Percentiles rank a stretch among this genome's conserved stretches.
Evolutionary conservation across 73 alveolate genomes (phyloP).

Genomic region (Loxodes magnus): DNA sequence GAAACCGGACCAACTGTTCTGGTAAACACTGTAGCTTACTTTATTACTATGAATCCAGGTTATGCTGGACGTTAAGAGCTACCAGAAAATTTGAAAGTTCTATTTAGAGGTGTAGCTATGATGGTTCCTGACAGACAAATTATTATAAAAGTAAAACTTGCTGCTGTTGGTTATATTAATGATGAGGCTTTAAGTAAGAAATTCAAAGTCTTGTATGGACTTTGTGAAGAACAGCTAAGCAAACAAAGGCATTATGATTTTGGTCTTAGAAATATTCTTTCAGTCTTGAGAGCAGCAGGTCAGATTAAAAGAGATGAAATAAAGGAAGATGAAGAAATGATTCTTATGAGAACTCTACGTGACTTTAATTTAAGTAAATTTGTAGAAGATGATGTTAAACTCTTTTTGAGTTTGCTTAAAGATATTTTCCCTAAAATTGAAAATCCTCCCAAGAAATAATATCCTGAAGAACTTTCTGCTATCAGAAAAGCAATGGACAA

Average conservation of each 20-base stretch:
- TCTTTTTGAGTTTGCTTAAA: conserved; percentile 90
- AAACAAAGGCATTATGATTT: conserved; percentile 96
- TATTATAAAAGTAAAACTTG: conserved; percentile 98
- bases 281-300: conserved; percentile 98
- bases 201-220: conserved; percentile 97
- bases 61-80: conserved; percentile 97
- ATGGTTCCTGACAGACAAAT: conserved; percentile 99
- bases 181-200: conserved; percentile 94
- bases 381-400: conserved; percentile 99
- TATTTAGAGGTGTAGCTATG: conserved; percentile 99
- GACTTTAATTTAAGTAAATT: conserved; percentile 97
- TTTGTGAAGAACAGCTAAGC: conserved; percentile 99
- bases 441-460: conserved; percentile 92
- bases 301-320: conserved; percentile 83
- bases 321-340: conserved; percentile 86
- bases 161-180: conserved; percentile 96
- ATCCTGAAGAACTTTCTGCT: conserved; percentile 89
- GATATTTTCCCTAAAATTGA: conserved; percentile 99
- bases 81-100: conserved; percentile 98
- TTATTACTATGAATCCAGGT: conserved; percentile 99
- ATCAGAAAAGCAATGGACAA: conserved; percentile 30
- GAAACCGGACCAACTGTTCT: conserved; percentile 81
- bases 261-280: conserved; percentile 95
- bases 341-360: conserved; percentile 92
- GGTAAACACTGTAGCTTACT: conserved; percentile 88